These are phyloP conservation scores for Pichia sp. DNA, from an alignment of 1,139 yeast genomes.

Conservation along the genomic window DNA sequence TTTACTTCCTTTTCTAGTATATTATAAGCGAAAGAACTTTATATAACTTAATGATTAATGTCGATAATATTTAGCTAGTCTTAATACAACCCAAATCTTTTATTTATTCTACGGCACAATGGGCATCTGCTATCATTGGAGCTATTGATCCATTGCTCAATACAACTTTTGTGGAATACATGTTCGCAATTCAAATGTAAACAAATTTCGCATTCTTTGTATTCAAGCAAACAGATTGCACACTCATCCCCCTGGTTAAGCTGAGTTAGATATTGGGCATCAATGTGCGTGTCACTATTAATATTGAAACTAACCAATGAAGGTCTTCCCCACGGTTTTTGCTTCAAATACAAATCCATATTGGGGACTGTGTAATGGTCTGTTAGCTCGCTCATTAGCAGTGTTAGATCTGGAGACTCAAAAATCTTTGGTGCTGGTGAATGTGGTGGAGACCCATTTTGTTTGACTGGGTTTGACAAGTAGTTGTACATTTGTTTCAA, in stretches of 20 bases:
- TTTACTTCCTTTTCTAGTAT: neutral
- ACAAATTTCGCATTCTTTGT: slow-evolving; percentile 41
- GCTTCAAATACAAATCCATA: neutral
- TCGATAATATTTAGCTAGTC: neutral
- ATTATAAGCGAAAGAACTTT: neutral
- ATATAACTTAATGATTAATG: neutral
- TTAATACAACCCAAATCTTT: neutral
- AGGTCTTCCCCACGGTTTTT: neutral
- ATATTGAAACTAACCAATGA: neutral
- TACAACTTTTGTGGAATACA: slow-evolving; percentile 47
- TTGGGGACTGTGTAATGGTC: neutral
- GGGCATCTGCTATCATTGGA: slow-evolving; percentile 52
- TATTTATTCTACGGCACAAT: slow-evolving; percentile 39
- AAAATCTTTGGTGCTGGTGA: neutral
- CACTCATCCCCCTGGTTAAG: slow-evolving; percentile 36
- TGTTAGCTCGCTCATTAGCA: neutral
- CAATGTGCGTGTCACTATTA: neutral
- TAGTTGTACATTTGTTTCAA: neutral
- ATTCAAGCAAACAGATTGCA: slow-evolving; percentile 48
- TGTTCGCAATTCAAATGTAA: slow-evolving; percentile 46
- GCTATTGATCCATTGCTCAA: slow-evolving; percentile 49
- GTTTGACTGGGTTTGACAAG: neutral
- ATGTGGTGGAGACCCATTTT: neutral
- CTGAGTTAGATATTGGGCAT: neutral
- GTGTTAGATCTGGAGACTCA: neutral